Conservation (phyloP, 2,329 filamentous ascomycete species). For the Fusarium coicis region DNA sequence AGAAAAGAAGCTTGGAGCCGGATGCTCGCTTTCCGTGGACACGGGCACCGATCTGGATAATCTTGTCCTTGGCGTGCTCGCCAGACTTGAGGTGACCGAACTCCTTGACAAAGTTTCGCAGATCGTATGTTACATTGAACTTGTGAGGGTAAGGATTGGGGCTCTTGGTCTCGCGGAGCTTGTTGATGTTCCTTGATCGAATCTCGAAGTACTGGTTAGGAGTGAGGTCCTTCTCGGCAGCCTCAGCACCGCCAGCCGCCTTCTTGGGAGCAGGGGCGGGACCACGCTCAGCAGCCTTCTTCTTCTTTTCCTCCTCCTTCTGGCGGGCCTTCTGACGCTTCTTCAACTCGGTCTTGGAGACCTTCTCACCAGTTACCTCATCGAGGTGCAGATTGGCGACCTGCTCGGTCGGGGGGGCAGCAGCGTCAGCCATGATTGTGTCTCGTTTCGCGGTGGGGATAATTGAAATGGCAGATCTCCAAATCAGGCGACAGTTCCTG, state of each 20-base stretch:
- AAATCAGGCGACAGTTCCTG: conserved; percentile 25
- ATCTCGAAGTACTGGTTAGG: conserved; percentile 91
- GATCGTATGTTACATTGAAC: conserved; percentile 86
- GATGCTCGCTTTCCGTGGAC: conserved; percentile 89
- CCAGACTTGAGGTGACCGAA: conserved; percentile 88
- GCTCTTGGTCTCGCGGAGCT: conserved; percentile 53
- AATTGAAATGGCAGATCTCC: conserved; percentile 10
- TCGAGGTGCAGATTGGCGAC: conserved; percentile 84
- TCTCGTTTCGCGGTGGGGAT: conserved; percentile 16
- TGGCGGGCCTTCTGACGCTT: conserved; percentile 92
- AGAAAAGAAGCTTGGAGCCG: conserved; percentile 89
- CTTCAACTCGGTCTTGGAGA: conserved; percentile 92
- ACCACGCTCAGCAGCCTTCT: conserved; percentile 82
- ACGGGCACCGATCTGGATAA: conserved; percentile 82
- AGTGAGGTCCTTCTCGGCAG: conserved; percentile 65
- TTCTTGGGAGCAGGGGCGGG: conserved; percentile 69
- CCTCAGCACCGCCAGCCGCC: conserved; percentile 66
- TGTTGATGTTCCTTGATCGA: conserved; percentile 78
- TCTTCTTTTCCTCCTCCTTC: conserved; percentile 87
- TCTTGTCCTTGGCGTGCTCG: conserved; percentile 79
- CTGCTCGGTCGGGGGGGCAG: conserved; percentile 57
- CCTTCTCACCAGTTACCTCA: conserved; percentile 89
- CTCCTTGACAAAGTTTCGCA: conserved; percentile 81
- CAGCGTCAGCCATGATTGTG: conserved; percentile 48
- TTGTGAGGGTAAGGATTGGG: conserved; percentile 80